Evolutionary conservation across 2,329 filamentous ascomycete genomes (phyloP), one percentile per base, ranked within the genome.

Genomic region (Helminthosporium solani): DNA sequence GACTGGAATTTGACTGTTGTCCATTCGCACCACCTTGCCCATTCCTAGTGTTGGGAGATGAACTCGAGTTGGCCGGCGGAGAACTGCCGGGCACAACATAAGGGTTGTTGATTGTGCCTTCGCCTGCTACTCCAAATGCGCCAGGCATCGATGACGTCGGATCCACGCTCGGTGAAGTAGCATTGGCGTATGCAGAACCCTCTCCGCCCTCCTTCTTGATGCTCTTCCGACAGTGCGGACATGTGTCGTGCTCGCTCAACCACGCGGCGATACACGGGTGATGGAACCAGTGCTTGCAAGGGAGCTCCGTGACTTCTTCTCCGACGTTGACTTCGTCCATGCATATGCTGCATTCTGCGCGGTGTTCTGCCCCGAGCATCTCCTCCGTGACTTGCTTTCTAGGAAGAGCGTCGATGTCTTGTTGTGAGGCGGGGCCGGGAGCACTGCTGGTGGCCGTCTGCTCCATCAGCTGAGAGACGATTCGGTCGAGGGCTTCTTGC

Each of bases 261-360:
- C 92, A 97, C 40, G 87, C 77, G 19, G 83, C 79, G 27, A 94
- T 87, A 60, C 92, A 97, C 20, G 81, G 76, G 47, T 85, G 85
- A 63, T 96, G 92, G 67, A 96, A 97, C 89, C 90, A 96, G 64
- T 99, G 94, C 48, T 83, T 86, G 72, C 94, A 99, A 0, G 90
- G 90, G 40, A 99, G 72, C 36, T 85, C 79, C 0, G 87, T 81
- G 4, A 92, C 88, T 64, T 88, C 83, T 23, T 88, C 84, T 9
- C 84, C 87, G 28, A 87, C 64, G 20, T 82, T 78, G 51, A 95
- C 85, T 21, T 88, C 82, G 44, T 96, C 90, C 75, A 97, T 95
- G 71, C 94, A 99, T 47, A 99, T 96, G 28, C 88, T 91, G 68
- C 94, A 99, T 63, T 96, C 91, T 1, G 80, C 82, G 41, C 75